Conservation (phyloP, 2,329 filamentous ascomycete genomes). For the Cladophialophora psammophila region DNA sequence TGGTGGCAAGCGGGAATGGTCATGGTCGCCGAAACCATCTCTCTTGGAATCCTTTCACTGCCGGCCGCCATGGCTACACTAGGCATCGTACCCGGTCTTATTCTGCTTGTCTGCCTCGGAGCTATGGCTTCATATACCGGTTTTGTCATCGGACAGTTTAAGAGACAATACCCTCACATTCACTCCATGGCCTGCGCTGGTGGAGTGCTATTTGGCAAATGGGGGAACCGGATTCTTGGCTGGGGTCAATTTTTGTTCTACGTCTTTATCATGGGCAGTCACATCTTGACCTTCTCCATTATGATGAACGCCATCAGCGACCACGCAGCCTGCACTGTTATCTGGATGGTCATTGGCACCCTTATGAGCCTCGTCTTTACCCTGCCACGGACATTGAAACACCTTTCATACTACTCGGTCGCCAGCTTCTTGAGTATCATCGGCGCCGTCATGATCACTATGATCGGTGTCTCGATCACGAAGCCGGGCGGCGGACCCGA, state of each 20-base stretch:
- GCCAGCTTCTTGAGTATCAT: slow-evolving; percentile 71
- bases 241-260: slow-evolving; percentile 69
- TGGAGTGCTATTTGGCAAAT: slow-evolving; percentile 58
- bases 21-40: slow-evolving; percentile 68
- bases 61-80: slow-evolving; percentile 60
- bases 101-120: slow-evolving; percentile 63
- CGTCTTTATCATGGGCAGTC: slow-evolving; percentile 73
- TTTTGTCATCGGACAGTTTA: slow-evolving; percentile 67
- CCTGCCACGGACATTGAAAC: slow-evolving; percentile 68
- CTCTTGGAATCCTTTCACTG: slow-evolving; percentile 63
- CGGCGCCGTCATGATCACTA: slow-evolving; percentile 69
- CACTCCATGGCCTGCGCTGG: slow-evolving; percentile 75
- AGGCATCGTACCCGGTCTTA: slow-evolving; percentile 62
- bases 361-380: slow-evolving; percentile 66
- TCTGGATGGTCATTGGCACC: slow-evolving; percentile 67
- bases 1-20: slow-evolving; percentile 46
- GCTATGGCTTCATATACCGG: slow-evolving; percentile 66
- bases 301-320: slow-evolving; percentile 71
- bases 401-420: slow-evolving; percentile 68
- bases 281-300: slow-evolving; percentile 73
- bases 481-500: slow-evolving; percentile 54
- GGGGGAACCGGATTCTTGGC: slow-evolving; percentile 69
- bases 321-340: slow-evolving; percentile 68
- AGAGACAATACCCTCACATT: slow-evolving; percentile 60
- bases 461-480: slow-evolving; percentile 68